Conservation (phyloP, 768 basidiomycete genomes). For the Hygrocybe coccinea region DNA sequence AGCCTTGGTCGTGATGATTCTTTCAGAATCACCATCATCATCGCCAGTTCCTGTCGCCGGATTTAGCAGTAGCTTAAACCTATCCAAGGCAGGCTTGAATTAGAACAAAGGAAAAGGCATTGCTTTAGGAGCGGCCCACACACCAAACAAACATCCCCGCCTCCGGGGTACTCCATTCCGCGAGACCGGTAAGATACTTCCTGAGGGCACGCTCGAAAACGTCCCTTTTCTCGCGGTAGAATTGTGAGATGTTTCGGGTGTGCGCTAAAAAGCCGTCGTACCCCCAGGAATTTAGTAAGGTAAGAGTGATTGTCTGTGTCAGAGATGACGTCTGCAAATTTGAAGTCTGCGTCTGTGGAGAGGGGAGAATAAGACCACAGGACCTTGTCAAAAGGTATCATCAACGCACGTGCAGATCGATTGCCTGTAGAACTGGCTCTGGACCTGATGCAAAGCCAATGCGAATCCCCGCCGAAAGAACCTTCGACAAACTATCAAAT, state of each 20-base stretch:
- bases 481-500: constrained; percentile 87
- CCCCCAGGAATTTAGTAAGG: constrained; percentile 67
- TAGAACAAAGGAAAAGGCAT: neutral
- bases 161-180: constrained; percentile 65
- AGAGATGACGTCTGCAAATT: constrained; percentile 65
- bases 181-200: constrained; percentile 72
- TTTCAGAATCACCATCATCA: constrained; percentile 60
- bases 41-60: neutral
- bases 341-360: constrained; percentile 53
- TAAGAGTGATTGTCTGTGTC: constrained; percentile 56
- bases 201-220: constrained; percentile 73
- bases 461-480: constrained; percentile 71
- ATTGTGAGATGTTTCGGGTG: constrained; percentile 59
- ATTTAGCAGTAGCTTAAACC: constrained; percentile 64
- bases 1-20: constrained; percentile 68
- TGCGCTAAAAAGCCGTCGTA: constrained; percentile 70
- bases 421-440: constrained; percentile 54
- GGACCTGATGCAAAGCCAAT: constrained; percentile 82
- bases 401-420: constrained; percentile 63
- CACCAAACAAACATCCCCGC: constrained; percentile 91
- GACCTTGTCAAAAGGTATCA: too few species aligned
- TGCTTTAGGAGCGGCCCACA: constrained; percentile 28
- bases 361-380: constrained; percentile 1
- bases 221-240: constrained; percentile 70
- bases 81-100: constrained; percentile 20